Conservation (phyloP, 306 rosid genomes). For the Begonia masoniana region DNA sequence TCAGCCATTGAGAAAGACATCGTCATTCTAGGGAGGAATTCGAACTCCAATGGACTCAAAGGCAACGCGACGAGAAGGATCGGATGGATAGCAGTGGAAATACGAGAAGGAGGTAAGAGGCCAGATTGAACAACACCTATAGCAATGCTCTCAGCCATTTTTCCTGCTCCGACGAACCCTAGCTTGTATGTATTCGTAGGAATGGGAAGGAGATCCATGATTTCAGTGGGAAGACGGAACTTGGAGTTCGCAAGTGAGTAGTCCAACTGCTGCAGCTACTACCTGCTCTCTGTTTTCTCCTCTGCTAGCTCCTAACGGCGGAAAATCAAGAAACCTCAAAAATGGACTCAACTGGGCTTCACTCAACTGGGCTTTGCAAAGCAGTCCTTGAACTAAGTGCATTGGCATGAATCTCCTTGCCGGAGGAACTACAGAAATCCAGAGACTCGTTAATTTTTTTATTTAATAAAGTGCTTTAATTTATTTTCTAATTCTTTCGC, state of each 20-base stretch:
- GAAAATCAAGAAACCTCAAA: not conserved
- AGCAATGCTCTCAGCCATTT: constrained; percentile 94
- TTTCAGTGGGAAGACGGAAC: not conserved
- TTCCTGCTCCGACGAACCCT: constrained; percentile 94
- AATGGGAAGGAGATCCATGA: constrained; percentile 43
- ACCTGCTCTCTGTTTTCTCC: not conserved
- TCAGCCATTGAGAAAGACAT: constrained; percentile 71
- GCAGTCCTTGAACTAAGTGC: too few species aligned
- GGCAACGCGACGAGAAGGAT: constrained; percentile 28
- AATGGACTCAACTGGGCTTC: too few species aligned
- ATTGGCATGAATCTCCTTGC: too few species aligned
- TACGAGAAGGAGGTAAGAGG: constrained; percentile 61
- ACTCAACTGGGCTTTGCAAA: too few species aligned
- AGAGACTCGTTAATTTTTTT: too few species aligned
- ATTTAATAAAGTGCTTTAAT: too few species aligned
- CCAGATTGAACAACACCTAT: constrained; percentile 64
- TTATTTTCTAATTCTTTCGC: too few species aligned
- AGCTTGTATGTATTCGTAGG: constrained; percentile 44
- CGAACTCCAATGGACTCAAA: constrained; percentile 42
- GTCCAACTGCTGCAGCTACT: too few species aligned
- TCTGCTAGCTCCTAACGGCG: not conserved
- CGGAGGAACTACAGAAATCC: too few species aligned
- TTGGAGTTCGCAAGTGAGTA: too few species aligned
- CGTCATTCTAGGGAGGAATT: constrained; percentile 35
- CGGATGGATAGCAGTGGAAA: constrained; percentile 43